phyloP scores from a whole-genome alignment of 805 yeast genomes.

The Hanseniaspora lachancei region DNA sequence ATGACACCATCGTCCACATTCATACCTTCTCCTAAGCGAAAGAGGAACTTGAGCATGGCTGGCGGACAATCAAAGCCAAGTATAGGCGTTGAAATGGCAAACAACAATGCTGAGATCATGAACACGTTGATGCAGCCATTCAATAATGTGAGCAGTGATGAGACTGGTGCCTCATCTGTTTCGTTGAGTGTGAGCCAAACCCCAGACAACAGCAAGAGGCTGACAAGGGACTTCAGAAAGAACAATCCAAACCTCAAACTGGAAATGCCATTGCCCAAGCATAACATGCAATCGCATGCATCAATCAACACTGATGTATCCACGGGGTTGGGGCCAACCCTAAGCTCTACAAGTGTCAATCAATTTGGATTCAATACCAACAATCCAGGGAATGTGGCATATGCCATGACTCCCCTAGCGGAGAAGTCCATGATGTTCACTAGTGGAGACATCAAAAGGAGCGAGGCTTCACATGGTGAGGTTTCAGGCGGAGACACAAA shows the following conservation, averaged over 20 bases:
- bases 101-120: conserved; percentile 9
- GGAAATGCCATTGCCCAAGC: conserved; percentile 64
- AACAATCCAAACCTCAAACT: conserved; percentile 46
- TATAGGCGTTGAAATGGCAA: not conserved
- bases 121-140: conserved; percentile 16
- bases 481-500: not conserved
- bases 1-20: conserved; percentile 18
- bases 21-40: conserved; percentile 24
- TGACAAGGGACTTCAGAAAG: conserved; percentile 27
- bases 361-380: conserved; percentile 55
- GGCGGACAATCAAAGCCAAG: conserved; percentile 1
- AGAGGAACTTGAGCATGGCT: conserved; percentile 12
- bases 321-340: not conserved
- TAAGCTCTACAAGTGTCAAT: conserved; percentile 33
- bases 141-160: not conserved
- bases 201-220: conserved; percentile 15
- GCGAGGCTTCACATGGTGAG: not conserved
- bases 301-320: conserved; percentile 19
- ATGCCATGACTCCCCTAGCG: conserved; percentile 71
- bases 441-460: not conserved
- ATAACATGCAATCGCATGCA: conserved; percentile 24
- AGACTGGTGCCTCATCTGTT: not conserved
- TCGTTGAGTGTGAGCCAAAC: not conserved
- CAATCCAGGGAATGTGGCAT: conserved; percentile 37
- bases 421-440: conserved; percentile 32